Conservation (phyloP, 2,329 filamentous ascomycete species). For the Emergomyces africanus region DNA sequence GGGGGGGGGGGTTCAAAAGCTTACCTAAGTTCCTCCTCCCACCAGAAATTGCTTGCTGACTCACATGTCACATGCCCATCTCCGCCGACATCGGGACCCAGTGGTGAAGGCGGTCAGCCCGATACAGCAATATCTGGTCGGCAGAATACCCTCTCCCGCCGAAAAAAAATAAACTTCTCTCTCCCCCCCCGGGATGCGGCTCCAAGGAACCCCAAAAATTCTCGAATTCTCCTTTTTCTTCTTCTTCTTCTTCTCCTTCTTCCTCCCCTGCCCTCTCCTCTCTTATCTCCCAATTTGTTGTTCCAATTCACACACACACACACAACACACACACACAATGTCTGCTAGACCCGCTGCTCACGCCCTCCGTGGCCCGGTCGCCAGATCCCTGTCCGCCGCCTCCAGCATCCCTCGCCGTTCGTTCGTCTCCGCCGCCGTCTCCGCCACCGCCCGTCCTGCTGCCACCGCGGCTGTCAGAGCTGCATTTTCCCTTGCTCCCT, state of each 20-base stretch:
- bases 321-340: constrained; percentile 19
- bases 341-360: constrained; percentile 39
- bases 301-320: background rate
- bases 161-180: too few relatives aligned
- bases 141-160: background rate
- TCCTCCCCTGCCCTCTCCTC: background rate
- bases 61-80: too few relatives aligned
- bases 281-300: background rate
- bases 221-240: background rate
- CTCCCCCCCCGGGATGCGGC: too few relatives aligned
- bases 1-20: too few relatives aligned
- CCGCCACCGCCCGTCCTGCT: constrained; percentile 31
- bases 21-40: too few relatives aligned
- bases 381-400: constrained; percentile 38
- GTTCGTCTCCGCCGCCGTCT: constrained; percentile 39
- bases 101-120: background rate
- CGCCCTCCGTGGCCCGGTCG: constrained; percentile 45
- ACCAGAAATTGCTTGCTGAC: too few relatives aligned
- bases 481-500: constrained; percentile 33
- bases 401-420: constrained; percentile 42
- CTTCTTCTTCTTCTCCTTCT: background rate
- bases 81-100: background rate
- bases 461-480: constrained; percentile 35
- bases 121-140: background rate
- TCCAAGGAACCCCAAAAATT: background rate